Evolutionary conservation across 208 protist species (phyloP).

Genomic region (Wallacemonas sp.): DNA sequence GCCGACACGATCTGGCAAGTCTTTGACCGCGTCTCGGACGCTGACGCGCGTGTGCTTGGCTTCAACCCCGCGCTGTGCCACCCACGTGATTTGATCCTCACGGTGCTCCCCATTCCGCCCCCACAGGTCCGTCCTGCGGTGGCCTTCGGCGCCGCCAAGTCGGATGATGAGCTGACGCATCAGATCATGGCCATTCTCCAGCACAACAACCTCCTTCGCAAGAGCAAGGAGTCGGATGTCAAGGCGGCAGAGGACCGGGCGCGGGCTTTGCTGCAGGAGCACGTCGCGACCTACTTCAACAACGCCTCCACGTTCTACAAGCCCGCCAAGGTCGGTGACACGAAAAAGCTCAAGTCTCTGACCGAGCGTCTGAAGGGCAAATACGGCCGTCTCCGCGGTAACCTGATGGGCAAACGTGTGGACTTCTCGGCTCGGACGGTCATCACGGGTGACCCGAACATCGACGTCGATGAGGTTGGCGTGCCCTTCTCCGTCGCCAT

Average conservation of each 20-base stretch:
- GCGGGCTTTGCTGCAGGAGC: conserved; percentile 98
- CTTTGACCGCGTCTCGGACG: conserved; percentile 91
- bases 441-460: conserved; percentile 99
- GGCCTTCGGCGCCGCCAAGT: conserved; percentile 55
- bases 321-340: conserved; percentile 19
- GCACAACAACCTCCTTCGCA: conserved; percentile 77
- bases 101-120: conserved; percentile 96
- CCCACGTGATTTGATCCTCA: conserved; percentile 94
- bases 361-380: conserved; percentile 99
- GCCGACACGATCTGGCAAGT: conserved; percentile 77
- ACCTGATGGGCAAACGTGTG: conserved; percentile 99
- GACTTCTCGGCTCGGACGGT: conserved; percentile 99
- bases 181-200: conserved; percentile 94
- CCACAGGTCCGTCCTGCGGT: conserved; percentile 97
- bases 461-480: conserved; percentile 97
- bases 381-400: conserved; percentile 98
- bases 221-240: conserved; percentile 64
- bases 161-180: conserved; percentile 99
- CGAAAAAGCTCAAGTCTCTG: conserved; percentile 83
- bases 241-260: conserved; percentile 86
- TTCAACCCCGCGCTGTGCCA: conserved; percentile 67
- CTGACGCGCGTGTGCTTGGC: conserved; percentile 95
- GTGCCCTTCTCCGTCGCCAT: conserved; percentile 97
- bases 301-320: conserved; percentile 82
- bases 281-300: conserved; percentile 87